Evolutionary conservation across 2,329 filamentous ascomycete genomes (phyloP), one percentile per base, ranked within the genome.

Genomic region (Aspergillus felis): DNA sequence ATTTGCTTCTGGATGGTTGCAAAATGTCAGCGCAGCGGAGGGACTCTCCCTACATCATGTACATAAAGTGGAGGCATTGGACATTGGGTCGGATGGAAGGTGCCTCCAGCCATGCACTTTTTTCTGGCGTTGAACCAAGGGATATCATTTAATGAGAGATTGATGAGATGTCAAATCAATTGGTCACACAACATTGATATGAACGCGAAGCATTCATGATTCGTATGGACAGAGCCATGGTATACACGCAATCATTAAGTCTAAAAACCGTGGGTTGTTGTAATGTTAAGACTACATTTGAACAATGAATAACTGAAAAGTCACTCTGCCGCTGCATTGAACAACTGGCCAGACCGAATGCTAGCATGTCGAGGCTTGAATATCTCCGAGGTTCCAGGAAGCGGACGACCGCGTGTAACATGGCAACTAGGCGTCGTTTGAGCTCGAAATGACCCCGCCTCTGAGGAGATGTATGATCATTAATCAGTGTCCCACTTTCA

Each of bases 141-240:
- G 56, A 59, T 60, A 62, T 58, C 55, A 59, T 51, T 56, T 64
- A 64, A 66, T 63, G 61, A 60, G 58, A 52, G 54, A 56, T 54
- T 32, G 50, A 51, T 24, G 50, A 51, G 22, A 20, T 28, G 58
- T 17, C 56, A 61, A 35, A 50, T 50, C 62, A 35, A 64, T 65
- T 20, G 61, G 61, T 2, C 57, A 41, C 9, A n/a, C 64, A n/a
- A 57, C 9, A 44, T 22, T 6, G 42, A 35, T 14, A 35, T 35
- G 14, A 12, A 38, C 17, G 32, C 14, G 17, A 38, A 17, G 32
- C 14, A 38, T 7, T 17, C 32, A 17, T 17, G 32, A 2, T 17
- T 35, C 14, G 32, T 35, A 35, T 35, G 14, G 32, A 38, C 5
- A 17, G 32, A 38, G 14, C 32, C 17, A 17, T 14, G 32, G 32